phyloP scores from a whole-genome alignment of 2,329 filamentous ascomycete genomes.

The Xylaria sp. region DNA sequence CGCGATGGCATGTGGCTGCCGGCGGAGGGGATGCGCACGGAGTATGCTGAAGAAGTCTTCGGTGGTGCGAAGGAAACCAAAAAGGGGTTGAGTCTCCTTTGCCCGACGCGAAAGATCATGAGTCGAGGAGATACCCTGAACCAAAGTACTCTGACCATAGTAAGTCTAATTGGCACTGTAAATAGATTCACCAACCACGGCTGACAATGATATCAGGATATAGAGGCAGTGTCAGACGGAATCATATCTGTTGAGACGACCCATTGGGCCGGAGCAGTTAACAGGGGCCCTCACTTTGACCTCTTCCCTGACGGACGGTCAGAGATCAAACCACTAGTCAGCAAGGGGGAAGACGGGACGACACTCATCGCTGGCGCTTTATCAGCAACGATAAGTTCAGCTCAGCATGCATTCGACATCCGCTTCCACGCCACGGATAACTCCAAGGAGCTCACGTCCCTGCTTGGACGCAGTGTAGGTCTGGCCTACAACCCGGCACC shows the following conservation, averaged over 20 bases:
- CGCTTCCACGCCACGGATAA: constrained; percentile 47
- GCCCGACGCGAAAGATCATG: constrained; percentile 51
- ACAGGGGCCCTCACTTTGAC: constrained; percentile 52
- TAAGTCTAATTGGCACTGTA: constrained; percentile 26
- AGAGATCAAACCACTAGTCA: constrained; percentile 35
- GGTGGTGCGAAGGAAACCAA: constrained; percentile 41
- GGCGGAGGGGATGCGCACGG: constrained; percentile 53
- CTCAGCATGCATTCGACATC: constrained; percentile 50
- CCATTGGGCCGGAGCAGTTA: constrained; percentile 50
- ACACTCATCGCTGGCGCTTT: constrained; percentile 48
- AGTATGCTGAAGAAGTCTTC: constrained; percentile 63
- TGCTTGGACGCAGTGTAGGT: constrained; percentile 51
- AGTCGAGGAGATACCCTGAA: constrained; percentile 53
- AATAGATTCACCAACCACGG: neutral
- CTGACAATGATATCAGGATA: constrained; percentile 36
- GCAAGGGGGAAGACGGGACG: constrained; percentile 40
- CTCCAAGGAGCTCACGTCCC: constrained; percentile 48
- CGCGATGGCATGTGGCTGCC: constrained; percentile 64
- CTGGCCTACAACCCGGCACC: constrained; percentile 52
- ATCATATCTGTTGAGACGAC: constrained; percentile 55
- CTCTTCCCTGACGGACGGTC: constrained; percentile 51
- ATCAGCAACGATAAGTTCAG: constrained; percentile 45
- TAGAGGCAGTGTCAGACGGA: constrained; percentile 53
- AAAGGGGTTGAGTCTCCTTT: constrained; percentile 49
- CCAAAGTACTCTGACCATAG: constrained; percentile 48